These are phyloP conservation scores for Acidiella bohemica DNA, from an alignment of 495 filamentous ascomycete genomes.

Conservation along the genomic window DNA sequence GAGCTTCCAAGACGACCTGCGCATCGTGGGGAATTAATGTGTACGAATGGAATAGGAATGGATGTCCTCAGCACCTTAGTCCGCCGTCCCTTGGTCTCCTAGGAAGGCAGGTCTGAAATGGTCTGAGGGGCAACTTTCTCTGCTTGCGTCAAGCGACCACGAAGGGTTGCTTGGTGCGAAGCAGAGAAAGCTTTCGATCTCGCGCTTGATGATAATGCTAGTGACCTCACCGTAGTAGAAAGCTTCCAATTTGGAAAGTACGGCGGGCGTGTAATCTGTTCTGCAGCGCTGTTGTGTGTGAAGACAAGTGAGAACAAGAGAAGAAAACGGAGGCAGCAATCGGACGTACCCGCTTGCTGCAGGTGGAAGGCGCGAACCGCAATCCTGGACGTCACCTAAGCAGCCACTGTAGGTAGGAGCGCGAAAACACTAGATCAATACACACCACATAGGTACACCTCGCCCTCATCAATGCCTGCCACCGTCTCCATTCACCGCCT, in stretches of 20 bases:
- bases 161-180: not conserved
- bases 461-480: constrained; percentile 3
- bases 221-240: constrained; percentile 15
- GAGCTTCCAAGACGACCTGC: too few relatives aligned
- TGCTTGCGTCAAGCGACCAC: not conserved
- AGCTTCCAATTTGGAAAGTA: not conserved
- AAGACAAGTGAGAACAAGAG: constrained; percentile 2
- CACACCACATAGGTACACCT: not conserved
- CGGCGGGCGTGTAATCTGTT: constrained; percentile 18
- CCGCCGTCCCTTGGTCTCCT: constrained; percentile 10
- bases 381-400: not conserved
- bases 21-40: too few relatives aligned
- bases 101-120: constrained; percentile 14
- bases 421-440: too few relatives aligned
- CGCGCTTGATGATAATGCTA: constrained; percentile 8
- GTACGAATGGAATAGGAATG: too few relatives aligned
- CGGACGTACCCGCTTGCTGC: too few relatives aligned
- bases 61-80: constrained; percentile 12
- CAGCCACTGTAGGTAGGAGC: too few relatives aligned
- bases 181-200: constrained; percentile 2
- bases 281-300: constrained; percentile 5
- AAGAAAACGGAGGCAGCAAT: not conserved
- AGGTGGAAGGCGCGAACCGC: too few relatives aligned
- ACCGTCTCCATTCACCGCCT: constrained; percentile 3
- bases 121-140: not conserved